Evolutionary conservation across 1,284 basidiomycete species (phyloP).

Genomic region (Malassezia nana): DNA sequence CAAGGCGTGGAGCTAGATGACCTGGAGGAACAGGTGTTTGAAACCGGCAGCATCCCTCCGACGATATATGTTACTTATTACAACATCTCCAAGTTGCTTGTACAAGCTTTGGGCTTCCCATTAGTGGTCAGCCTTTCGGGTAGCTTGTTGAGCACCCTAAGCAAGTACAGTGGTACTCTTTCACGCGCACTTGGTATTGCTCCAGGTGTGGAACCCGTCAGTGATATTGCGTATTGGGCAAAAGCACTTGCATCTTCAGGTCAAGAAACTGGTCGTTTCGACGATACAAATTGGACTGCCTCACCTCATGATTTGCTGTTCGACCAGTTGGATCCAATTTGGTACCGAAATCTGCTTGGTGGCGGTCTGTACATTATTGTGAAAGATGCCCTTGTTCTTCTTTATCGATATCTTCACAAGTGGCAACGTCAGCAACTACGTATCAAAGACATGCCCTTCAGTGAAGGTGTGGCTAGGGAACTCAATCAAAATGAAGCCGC

Average conservation of each 20-base stretch:
- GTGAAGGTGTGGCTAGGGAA: slow-evolving; percentile 23
- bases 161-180: slow-evolving; percentile 16
- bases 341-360: slow-evolving; percentile 39
- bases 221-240: slow-evolving; percentile 3
- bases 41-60: slow-evolving; percentile 12
- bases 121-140: slow-evolving; percentile 33
- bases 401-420: slow-evolving; percentile 28
- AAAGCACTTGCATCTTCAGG: background rate
- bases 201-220: background rate
- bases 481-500: background rate
- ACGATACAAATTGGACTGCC: background rate
- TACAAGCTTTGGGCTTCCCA: slow-evolving; percentile 34
- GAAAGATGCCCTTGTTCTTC: slow-evolving; percentile 28
- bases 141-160: slow-evolving; percentile 21
- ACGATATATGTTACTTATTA: slow-evolving; percentile 32
- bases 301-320: background rate
- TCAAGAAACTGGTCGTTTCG: background rate
- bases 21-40: slow-evolving; percentile 13
- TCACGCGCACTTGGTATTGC: slow-evolving; percentile 24
- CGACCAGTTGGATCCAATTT: slow-evolving; percentile 38
- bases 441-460: slow-evolving; percentile 36
- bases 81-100: slow-evolving; percentile 26
- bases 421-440: slow-evolving; percentile 22
- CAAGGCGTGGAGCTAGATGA: slow-evolving; percentile 2
- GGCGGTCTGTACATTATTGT: slow-evolving; percentile 31